Conservation (phyloP, 2,329 filamentous ascomycete species). For the Fusarium sp. region DNA sequence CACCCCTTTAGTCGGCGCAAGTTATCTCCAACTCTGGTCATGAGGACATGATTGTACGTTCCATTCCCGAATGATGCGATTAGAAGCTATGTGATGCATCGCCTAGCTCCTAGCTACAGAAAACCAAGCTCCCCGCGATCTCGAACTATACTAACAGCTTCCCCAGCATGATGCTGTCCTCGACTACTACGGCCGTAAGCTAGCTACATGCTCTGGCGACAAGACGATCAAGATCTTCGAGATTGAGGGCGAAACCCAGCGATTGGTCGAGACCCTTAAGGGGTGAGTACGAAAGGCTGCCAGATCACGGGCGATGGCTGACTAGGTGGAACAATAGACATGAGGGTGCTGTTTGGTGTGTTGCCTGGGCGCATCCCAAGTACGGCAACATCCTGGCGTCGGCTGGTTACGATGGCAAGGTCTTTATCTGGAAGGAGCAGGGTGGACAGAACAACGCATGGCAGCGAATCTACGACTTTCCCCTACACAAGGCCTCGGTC, state of each 20-base stretch:
- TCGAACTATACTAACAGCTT: constrained; percentile 38
- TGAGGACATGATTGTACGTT: constrained; percentile 99
- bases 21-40: constrained; percentile 68
- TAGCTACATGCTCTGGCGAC: constrained; percentile 97
- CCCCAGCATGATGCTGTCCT: constrained; percentile 93
- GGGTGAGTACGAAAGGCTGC: constrained; percentile 68
- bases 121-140: not conserved
- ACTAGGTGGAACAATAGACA: constrained; percentile 68
- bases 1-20: constrained; percentile 54
- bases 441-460: constrained; percentile 67
- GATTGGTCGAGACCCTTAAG: constrained; percentile 91
- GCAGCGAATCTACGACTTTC: constrained; percentile 93
- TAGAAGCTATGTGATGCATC: constrained; percentile 12
- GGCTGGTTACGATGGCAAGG: constrained; percentile 95
- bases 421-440: constrained; percentile 98
- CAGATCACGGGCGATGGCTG: constrained; percentile 14
- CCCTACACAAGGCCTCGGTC: constrained; percentile 93
- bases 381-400: constrained; percentile 98
- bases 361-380: constrained; percentile 98
- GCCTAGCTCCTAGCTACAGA: constrained; percentile 1
- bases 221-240: constrained; percentile 99
- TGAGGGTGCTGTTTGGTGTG: constrained; percentile 97
- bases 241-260: constrained; percentile 91
- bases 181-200: constrained; percentile 96
- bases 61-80: constrained; percentile 8